These are phyloP conservation scores for Globisporangium abappressorium DNA, from an alignment of 352 stramenopile species.

Conservation along the genomic window DNA sequence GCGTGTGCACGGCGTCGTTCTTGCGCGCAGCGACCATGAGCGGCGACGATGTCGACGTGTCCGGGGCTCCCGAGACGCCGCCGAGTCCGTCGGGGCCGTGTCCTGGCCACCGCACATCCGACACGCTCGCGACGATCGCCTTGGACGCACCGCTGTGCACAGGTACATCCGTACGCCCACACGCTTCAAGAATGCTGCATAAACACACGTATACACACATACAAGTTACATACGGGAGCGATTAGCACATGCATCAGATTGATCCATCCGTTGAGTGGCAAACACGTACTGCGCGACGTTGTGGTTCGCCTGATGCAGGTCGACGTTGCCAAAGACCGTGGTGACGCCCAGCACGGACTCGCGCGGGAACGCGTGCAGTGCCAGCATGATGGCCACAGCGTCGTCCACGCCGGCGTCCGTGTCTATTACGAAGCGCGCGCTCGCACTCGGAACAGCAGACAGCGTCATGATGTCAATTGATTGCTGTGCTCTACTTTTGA, in stretches of 20 bases:
- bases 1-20: slow-evolving; percentile 66
- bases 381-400: slow-evolving; percentile 69
- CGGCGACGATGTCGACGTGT: not conserved
- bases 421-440: slow-evolving; percentile 63
- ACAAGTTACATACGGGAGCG: not conserved
- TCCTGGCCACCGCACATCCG: slow-evolving; percentile 60
- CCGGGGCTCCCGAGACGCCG: slow-evolving; percentile 30
- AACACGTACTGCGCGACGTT: slow-evolving; percentile 67
- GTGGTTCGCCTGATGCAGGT: slow-evolving; percentile 77
- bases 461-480: not conserved
- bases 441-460: not conserved
- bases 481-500: not conserved
- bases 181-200: slow-evolving; percentile 58
- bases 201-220: not conserved
- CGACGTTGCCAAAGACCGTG: slow-evolving; percentile 83
- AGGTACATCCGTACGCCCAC: slow-evolving; percentile 44
- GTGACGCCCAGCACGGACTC: slow-evolving; percentile 65
- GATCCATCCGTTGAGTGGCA: not conserved
- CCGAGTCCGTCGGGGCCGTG: slow-evolving; percentile 75
- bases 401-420: slow-evolving; percentile 83
- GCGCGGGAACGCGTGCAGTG: slow-evolving; percentile 54
- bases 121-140: slow-evolving; percentile 63
- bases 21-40: slow-evolving; percentile 31
- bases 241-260: not conserved
- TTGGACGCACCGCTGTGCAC: slow-evolving; percentile 64